Percentiles rank a stretch among this genome's conserved stretches.
Evolutionary conservation across 2,329 filamentous ascomycete genomes (phyloP).

Genomic region (Huntiella abstrusa): DNA sequence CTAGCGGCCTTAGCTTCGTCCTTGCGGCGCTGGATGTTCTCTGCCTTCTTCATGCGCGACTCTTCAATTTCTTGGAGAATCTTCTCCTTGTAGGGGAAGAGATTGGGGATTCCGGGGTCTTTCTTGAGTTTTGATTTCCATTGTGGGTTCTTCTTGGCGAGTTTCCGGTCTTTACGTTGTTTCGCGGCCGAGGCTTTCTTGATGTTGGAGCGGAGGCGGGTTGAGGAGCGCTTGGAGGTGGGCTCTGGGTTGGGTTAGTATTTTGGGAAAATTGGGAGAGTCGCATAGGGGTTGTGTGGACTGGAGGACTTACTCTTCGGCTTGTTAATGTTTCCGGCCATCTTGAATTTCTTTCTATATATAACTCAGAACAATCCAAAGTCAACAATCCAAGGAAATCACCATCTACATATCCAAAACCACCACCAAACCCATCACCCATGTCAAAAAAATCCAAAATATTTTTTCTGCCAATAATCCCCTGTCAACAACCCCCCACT

Average conservation of each 20-base stretch:
- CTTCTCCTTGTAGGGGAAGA: slow-evolving; percentile 96
- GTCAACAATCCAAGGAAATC: not conserved
- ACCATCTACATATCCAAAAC: not conserved
- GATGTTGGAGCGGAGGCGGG: slow-evolving; percentile 87
- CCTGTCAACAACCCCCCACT: slow-evolving; percentile 5
- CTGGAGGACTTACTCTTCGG: slow-evolving; percentile 27
- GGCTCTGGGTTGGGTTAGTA: slow-evolving; percentile 41
- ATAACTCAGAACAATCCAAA: not conserved
- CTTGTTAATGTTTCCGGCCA: slow-evolving; percentile 36
- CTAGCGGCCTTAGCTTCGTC: slow-evolving; percentile 53
- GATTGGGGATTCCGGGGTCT: slow-evolving; percentile 89
- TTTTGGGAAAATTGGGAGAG: not conserved
- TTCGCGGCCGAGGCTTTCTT: slow-evolving; percentile 81
- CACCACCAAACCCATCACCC: slow-evolving; percentile 5
- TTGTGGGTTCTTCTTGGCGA: slow-evolving; percentile 90
- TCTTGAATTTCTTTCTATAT: slow-evolving; percentile 15
- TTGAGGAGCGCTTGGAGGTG: slow-evolving; percentile 78
- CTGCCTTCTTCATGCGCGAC: slow-evolving; percentile 58
- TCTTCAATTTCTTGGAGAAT: slow-evolving; percentile 90
- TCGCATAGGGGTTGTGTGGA: not conserved
- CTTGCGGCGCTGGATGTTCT: slow-evolving; percentile 51
- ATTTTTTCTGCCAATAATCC: slow-evolving; percentile 12
- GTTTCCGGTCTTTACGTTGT: slow-evolving; percentile 75
- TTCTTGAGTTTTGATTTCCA: slow-evolving; percentile 93
- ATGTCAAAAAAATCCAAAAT: slow-evolving; percentile 1